Percentiles rank a stretch among this genome's conserved stretches.
These are phyloP conservation scores for Metarhizium humberi DNA, from an alignment of 2,329 filamentous ascomycete species.

Conservation along the genomic window DNA sequence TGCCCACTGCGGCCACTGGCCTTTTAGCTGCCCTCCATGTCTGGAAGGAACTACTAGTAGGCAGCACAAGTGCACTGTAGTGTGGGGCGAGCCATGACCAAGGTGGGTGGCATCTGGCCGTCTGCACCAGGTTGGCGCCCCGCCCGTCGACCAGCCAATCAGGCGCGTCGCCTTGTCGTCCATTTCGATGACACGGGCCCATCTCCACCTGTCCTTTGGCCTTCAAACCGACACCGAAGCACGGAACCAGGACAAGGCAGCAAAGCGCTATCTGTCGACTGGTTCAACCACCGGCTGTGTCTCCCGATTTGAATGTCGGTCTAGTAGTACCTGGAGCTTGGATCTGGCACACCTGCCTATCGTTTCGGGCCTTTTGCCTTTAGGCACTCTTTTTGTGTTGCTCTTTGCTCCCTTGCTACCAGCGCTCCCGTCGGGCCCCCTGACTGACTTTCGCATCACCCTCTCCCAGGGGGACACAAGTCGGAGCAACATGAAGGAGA, in stretches of 20 bases:
- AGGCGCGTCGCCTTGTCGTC: neutral
- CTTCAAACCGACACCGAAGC: conserved; percentile 7
- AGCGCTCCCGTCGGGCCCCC: neutral
- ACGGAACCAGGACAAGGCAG: neutral
- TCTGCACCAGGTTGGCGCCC: too few species aligned
- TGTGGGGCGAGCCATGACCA: too few species aligned
- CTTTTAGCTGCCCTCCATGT: neutral
- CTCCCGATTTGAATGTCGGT: neutral
- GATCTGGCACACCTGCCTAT: neutral
- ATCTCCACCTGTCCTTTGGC: too few species aligned
- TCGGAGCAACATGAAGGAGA: conserved; percentile 53
- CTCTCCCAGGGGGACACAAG: neutral
- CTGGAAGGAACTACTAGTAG: neutral
- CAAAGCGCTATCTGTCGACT: neutral
- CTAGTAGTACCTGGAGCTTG: neutral
- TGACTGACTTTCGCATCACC: neutral
- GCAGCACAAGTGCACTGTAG: neutral
- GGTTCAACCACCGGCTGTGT: neutral
- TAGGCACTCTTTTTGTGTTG: neutral
- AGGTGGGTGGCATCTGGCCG: neutral
- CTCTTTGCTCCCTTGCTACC: neutral
- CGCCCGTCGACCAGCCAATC: neutral
- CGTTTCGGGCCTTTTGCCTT: neutral
- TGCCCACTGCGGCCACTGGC: neutral
- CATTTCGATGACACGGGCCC: neutral